Evolutionary conservation across 2,329 filamentous ascomycete species (phyloP), one percentile per base, ranked within the genome.

Genomic region (Diaporthe sp.): DNA sequence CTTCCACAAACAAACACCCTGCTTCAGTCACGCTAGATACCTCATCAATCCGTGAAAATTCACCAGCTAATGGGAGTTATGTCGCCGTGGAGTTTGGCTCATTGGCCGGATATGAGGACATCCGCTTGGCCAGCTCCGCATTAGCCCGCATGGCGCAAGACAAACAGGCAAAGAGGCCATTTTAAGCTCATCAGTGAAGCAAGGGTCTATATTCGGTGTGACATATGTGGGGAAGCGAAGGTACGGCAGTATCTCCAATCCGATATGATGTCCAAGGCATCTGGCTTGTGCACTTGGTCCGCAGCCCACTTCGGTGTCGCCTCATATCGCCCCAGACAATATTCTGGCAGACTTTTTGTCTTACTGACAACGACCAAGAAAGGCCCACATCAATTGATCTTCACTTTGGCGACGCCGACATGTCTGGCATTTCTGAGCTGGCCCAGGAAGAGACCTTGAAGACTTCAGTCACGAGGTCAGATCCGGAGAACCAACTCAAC

Each of bases 401-500:
- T 13, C 13, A 28, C 9, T 31, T 4, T 9, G 22, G 8, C 13
- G 15, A 28, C 15, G 65, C n/a, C n/a, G 19, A 55, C 4, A 70
- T 70, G 65, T 70, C 65, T 28, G 49, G 65, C 2, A 55, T 55
- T 13, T 55, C 65, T 22, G 65, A 70, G 31, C 34, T 70, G n/a
- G 65, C 65, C n/a, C 49, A 31, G 15, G 65, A 70, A 5, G 65
- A 55, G 49, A 42, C 22, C 8, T 25, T 70, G 65, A 55, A 70
- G 65, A 55, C 34, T 4, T 55, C 65, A 25, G 65, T 68, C 22
- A 53, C 65, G 8, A 68, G 65, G 34, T 68, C 65, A 68, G 46
- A 68, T 68, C 65, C 65, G 22, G 65, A 70, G 49, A 70, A 39
- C 49, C 65, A 55, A 42, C 65, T 70, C 22, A 70, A n/a, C 9